phyloP scores from a whole-genome alignment of 352 stramenopile species.

The Pythium aquatile region DNA sequence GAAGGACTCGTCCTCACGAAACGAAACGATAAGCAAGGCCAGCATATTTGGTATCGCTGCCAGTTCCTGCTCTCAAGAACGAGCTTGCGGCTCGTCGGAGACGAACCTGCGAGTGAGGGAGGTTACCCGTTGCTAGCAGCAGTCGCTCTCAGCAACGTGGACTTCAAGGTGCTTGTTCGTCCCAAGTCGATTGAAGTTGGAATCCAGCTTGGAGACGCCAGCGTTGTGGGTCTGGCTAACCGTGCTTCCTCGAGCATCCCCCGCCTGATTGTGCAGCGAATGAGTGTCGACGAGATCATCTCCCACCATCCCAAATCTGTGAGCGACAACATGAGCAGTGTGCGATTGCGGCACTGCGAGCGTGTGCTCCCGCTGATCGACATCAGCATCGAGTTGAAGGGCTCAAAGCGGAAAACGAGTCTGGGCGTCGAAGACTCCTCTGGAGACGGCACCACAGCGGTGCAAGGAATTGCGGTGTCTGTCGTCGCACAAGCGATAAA shows the following conservation, averaged over 20 bases:
- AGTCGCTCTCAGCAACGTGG: conserved; percentile 54
- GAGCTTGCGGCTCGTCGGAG: conserved; percentile 49
- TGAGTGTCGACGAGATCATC: conserved; percentile 72
- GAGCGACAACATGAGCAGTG: conserved; percentile 69
- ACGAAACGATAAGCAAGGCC: conserved; percentile 31
- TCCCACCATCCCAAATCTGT: conserved; percentile 57
- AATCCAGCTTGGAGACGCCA: conserved; percentile 68
- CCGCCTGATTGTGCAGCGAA: conserved; percentile 56
- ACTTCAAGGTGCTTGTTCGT: conserved; percentile 72
- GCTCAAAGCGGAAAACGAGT: conserved; percentile 5
- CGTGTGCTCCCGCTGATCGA: conserved; percentile 66
- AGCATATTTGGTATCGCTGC: conserved; percentile 83
- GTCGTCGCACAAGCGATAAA: conserved; percentile 82
- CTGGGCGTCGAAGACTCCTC: conserved; percentile 3
- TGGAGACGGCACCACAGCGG: conserved; percentile 7
- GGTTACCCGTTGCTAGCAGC: conserved; percentile 21
- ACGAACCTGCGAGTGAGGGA: conserved; percentile 21
- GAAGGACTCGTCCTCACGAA: neutral
- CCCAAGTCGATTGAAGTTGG: conserved; percentile 63
- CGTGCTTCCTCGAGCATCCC: conserved; percentile 1
- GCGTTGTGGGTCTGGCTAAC: conserved; percentile 37
- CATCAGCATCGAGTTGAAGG: conserved; percentile 54
- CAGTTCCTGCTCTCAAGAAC: conserved; percentile 55
- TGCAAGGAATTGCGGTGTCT: conserved; percentile 47
- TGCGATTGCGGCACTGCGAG: conserved; percentile 68